Evolutionary conservation across 1,139 yeast genomes (phyloP), one percentile per base, ranked within the genome.

Genomic region (Scheffersomyces segobiensis): DNA sequence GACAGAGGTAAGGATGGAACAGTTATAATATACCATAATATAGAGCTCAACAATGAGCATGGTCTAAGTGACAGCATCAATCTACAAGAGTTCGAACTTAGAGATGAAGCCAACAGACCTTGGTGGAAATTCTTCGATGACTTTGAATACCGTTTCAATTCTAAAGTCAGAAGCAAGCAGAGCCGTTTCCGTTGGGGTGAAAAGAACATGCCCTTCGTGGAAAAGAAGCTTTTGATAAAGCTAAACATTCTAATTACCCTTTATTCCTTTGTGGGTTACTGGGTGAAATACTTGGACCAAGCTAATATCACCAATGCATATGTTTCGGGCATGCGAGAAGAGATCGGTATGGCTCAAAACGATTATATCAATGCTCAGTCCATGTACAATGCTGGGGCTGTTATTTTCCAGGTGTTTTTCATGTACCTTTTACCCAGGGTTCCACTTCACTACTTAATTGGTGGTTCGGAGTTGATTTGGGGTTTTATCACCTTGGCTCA

Each of bases 211-310:
- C 76, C 89, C 1, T 78, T 81, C 2, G 85, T 79, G 7, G 83
- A 79, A 86, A 85, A 73, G 71, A 82, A 62, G 53, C 72, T 89
- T 53, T 75, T 89, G 52, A 70, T 83, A 68, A 89, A 89, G 67
- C 71, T 89, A 53, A 95, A 89, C 67, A 55, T 87, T 7, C 65
- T 87, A 53, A 75, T 89, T 60, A 83, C 89, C 2, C 71, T 85
- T 51, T 88, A 85, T 67, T 80, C 88, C 32, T 76, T 87, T 65
- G 73, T 86, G 71, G 84, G 87, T 20, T 87, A 87, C 68, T 89
- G 91, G 89, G 87, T 86, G 52, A 87, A 88, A 67, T 86, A 85
- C 56, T 74, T 89, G 56, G 93, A 88, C 68, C 82, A 82, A 59
- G 77, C 85, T 53, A 84, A 83, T 65, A 72, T 85, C 52, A 83